Conservation (phyloP, 768 basidiomycete genomes). For the Naganishia vishniacii region DNA sequence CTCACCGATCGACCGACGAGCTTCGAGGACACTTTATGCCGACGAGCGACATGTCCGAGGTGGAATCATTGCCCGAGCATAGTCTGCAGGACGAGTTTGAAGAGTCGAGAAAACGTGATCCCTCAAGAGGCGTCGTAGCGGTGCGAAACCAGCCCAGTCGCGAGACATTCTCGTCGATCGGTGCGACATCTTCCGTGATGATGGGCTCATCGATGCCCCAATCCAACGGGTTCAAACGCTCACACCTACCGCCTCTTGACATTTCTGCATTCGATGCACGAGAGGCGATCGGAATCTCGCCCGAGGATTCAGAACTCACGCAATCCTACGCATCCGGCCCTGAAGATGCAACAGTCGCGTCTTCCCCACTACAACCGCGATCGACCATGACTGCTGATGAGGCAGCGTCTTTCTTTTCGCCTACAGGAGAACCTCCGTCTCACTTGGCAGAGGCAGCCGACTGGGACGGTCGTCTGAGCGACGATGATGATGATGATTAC, state of each 20-base stretch:
- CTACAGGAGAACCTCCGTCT: conserved; percentile 27
- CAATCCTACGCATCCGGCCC: background rate
- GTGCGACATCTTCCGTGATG: background rate
- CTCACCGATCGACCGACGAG: conserved; percentile 16
- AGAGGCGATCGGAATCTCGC: conserved; percentile 12
- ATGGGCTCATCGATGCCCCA: background rate
- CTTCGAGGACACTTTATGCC: conserved; percentile 7
- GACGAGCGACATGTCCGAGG: conserved; percentile 1
- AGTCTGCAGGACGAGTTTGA: background rate
- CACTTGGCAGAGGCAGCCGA: conserved; percentile 38
- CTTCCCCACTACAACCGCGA: background rate
- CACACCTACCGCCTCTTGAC: conserved; percentile 15
- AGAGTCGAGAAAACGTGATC: background rate
- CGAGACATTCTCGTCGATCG: conserved; percentile 11
- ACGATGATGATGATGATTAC: conserved; percentile 42
- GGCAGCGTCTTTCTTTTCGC: conserved; percentile 25
- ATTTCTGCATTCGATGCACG: conserved; percentile 12
- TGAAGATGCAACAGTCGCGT: background rate
- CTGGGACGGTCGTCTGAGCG: conserved; percentile 39
- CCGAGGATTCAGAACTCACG: background rate
- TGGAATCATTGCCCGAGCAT: conserved; percentile 13
- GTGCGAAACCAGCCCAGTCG: conserved; percentile 2
- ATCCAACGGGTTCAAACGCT: background rate
- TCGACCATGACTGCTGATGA: conserved; percentile 27
- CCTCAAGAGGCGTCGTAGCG: background rate